Evolutionary conservation across 805 yeast genomes (phyloP).

Genomic region (Sugiyamaella smithiae): DNA sequence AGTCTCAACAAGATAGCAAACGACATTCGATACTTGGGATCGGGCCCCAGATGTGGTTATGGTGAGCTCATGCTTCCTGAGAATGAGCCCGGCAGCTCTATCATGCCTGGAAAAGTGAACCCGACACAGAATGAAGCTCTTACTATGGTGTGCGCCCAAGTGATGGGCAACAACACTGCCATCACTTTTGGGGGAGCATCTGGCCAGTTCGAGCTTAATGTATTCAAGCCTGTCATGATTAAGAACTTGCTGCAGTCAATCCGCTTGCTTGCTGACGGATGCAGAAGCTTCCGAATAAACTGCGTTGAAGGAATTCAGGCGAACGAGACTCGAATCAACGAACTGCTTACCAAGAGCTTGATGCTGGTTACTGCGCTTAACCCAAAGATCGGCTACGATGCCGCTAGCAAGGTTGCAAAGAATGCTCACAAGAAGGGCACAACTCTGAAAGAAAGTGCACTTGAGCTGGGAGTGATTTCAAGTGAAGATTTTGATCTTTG

Average conservation of each 20-base stretch:
- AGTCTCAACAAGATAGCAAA: constrained; percentile 95
- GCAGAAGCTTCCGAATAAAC: constrained; percentile 83
- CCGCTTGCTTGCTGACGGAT: constrained; percentile 86
- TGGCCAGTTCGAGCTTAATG: constrained; percentile 98
- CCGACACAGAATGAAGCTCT: constrained; percentile 99
- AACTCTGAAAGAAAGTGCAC: constrained; percentile 90
- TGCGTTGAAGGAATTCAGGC: constrained; percentile 95
- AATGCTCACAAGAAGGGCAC: constrained; percentile 97
- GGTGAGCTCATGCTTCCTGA: constrained; percentile 95
- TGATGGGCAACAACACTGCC: constrained; percentile 92
- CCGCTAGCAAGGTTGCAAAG: constrained; percentile 96
- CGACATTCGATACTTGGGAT: constrained; percentile 96
- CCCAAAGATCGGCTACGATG: constrained; percentile 98
- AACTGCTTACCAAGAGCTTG: constrained; percentile 89
- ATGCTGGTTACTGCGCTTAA: constrained; percentile 98
- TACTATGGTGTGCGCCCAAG: constrained; percentile 97
- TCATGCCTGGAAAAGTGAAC: constrained; percentile 99
- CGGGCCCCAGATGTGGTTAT: constrained; percentile 99
- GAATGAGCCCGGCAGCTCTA: constrained; percentile 98
- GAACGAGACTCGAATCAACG: constrained; percentile 80
- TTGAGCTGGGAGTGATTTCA: constrained; percentile 81
- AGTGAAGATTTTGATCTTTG: constrained; percentile 89
- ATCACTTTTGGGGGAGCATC: constrained; percentile 98
- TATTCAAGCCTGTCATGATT: constrained; percentile 94
- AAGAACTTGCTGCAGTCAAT: constrained; percentile 84